These are phyloP conservation scores for Stagonosporopsis vannaccii DNA, from an alignment of 2,329 filamentous ascomycete species.

Conservation along the genomic window DNA sequence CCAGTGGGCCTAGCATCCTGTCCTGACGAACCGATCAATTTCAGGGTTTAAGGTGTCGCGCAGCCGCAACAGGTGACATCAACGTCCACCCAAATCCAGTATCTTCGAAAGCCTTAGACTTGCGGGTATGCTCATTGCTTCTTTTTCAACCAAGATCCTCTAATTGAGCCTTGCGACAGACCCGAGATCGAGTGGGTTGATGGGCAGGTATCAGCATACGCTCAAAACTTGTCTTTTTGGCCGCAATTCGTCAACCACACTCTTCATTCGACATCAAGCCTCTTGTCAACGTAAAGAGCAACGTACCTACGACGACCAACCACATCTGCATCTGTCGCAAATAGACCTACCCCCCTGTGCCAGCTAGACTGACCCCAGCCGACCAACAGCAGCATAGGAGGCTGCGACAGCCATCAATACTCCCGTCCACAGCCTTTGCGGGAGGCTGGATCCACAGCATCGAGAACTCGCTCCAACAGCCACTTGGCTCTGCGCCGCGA, in stretches of 20 bases:
- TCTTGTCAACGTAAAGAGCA: conserved; percentile 18
- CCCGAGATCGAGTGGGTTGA: conserved; percentile 19
- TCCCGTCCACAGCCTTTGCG: conserved; percentile 27
- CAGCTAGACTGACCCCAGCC: conserved; percentile 49
- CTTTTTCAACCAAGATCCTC: conserved; percentile 13
- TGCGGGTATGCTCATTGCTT: conserved; percentile 21
- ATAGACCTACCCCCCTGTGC: conserved; percentile 46
- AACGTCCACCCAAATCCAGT: conserved; percentile 22
- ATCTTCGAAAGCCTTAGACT: conserved; percentile 16
- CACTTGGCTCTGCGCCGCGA: conserved; percentile 16
- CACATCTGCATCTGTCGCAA: conserved; percentile 47
- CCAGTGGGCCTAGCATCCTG: conserved; percentile 33
- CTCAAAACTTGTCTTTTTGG: conserved; percentile 36
- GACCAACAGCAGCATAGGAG: conserved; percentile 47
- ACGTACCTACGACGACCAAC: conserved; percentile 33
- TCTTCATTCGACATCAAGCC: neutral
- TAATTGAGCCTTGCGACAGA: conserved; percentile 28
- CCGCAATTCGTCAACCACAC: no score
- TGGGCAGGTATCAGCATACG: conserved; percentile 26
- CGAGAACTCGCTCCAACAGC: conserved; percentile 17
- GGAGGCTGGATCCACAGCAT: conserved; percentile 25
- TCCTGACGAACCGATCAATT: conserved; percentile 40
- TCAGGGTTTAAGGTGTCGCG: conserved; percentile 44
- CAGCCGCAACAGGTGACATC: conserved; percentile 38
- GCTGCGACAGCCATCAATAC: conserved; percentile 10